Evolutionary conservation across 371 early-diverging fungal species (phyloP).

Genomic region (Funneliformis caledonium): DNA sequence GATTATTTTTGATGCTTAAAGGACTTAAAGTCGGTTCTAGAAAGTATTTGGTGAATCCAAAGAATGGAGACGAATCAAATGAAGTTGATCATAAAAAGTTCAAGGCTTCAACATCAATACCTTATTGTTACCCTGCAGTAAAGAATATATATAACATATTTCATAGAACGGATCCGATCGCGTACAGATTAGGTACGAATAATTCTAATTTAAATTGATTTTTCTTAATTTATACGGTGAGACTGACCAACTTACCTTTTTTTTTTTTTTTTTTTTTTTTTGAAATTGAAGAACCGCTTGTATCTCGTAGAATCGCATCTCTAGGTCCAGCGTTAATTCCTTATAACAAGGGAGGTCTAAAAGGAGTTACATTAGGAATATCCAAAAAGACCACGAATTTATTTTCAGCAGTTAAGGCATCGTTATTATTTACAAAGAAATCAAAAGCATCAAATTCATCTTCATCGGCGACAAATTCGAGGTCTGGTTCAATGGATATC

Average conservation of each 20-base stretch:
- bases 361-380: slow-evolving; percentile 61
- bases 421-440: slow-evolving; percentile 51
- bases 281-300: slow-evolving; percentile 42
- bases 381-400: slow-evolving; percentile 61
- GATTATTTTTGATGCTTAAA: slow-evolving; percentile 74
- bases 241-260: not conserved
- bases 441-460: slow-evolving; percentile 20
- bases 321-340: slow-evolving; percentile 73
- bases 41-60: not conserved
- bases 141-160: slow-evolving; percentile 83
- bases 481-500: not conserved
- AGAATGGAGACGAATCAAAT: not conserved
- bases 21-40: slow-evolving; percentile 65
- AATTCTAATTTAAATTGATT: not conserved
- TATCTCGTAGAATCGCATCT: slow-evolving; percentile 49
- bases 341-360: slow-evolving; percentile 85
- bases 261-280: not conserved
- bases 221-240: not conserved
- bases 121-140: slow-evolving; percentile 65
- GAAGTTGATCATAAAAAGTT: not conserved
- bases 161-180: slow-evolving; percentile 65
- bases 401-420: slow-evolving; percentile 65
- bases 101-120: slow-evolving; percentile 43
- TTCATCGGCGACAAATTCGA: not conserved
- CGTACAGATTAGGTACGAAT: slow-evolving; percentile 43